Evolutionary conservation across 768 basidiomycete species (phyloP).

Genomic region (Pleurotus platypus): DNA sequence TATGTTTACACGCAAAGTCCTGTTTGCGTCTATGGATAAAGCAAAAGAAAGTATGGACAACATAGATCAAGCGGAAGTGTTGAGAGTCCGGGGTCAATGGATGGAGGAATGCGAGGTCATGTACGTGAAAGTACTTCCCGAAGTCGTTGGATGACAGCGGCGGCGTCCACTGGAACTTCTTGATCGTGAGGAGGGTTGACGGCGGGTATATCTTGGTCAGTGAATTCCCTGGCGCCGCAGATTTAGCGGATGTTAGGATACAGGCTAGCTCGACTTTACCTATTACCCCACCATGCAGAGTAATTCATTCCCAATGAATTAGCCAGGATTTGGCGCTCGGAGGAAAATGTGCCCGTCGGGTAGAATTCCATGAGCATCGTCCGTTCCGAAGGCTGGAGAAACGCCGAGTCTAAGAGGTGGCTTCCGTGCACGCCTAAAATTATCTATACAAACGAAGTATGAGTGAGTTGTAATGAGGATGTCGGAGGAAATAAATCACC

Average conservation of each 20-base stretch:
- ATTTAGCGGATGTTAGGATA: background rate
- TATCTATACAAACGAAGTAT: slow-evolving; percentile 34
- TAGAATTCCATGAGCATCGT: slow-evolving; percentile 78
- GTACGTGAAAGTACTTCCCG: slow-evolving; percentile 17
- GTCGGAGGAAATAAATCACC: slow-evolving; percentile 34
- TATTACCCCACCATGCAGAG: slow-evolving; percentile 44
- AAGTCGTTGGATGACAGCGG: slow-evolving; percentile 39
- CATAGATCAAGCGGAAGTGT: too few species aligned
- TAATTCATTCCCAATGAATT: slow-evolving; percentile 52
- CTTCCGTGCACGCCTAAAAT: slow-evolving; percentile 57
- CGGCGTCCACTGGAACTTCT: slow-evolving; percentile 32
- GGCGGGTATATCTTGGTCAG: slow-evolving; percentile 24
- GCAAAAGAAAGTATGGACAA: too few species aligned
- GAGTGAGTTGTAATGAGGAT: slow-evolving; percentile 5
- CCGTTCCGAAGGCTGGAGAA: slow-evolving; percentile 58
- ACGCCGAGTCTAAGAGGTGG: slow-evolving; percentile 65
- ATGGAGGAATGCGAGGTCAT: background rate
- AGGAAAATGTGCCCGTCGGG: slow-evolving; percentile 59
- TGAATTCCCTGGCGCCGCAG: slow-evolving; percentile 29
- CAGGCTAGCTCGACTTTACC: slow-evolving; percentile 14
- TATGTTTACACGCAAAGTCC: too few species aligned
- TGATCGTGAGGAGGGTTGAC: slow-evolving; percentile 19
- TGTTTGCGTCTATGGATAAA: too few species aligned
- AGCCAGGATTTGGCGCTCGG: slow-evolving; percentile 58
- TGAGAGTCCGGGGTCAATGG: too few species aligned